A percentile compares a stretch with the other conserved stretches of the same genome.
Conservation (phyloP, 2,329 filamentous ascomycete species). For the Xylogone sp. region DNA sequence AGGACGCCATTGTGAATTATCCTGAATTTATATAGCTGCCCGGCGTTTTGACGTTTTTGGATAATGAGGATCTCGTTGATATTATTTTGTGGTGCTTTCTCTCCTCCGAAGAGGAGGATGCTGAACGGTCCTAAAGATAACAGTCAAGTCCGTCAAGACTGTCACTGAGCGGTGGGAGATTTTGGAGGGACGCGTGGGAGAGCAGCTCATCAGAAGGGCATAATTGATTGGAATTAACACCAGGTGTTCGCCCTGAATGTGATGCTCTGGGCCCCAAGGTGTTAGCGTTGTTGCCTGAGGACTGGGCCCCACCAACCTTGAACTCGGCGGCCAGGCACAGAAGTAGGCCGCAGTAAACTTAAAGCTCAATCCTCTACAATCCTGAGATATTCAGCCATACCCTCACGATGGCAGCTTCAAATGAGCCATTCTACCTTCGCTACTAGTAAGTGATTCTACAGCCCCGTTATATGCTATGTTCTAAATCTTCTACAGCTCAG, state of each 20-base stretch:
- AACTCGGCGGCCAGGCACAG: too few species aligned
- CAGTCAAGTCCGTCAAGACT: neutral
- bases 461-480: constrained; percentile 1
- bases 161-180: constrained; percentile 14
- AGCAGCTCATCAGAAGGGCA: constrained; percentile 24
- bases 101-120: neutral
- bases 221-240: constrained; percentile 1
- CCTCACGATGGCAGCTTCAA: constrained; percentile 37
- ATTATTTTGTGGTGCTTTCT: neutral
- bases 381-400: neutral
- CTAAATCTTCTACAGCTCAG: constrained; percentile 62
- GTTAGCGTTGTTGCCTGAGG: neutral
- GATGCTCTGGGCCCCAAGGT: neutral
- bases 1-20: constrained; percentile 73
- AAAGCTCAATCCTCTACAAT: neutral
- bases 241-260: neutral
- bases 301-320: neutral
- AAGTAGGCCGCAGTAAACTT: too few species aligned
- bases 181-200: constrained; percentile 11
- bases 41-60: neutral
- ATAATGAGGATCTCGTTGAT: neutral
- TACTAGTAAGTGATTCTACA: constrained; percentile 75
- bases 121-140: neutral
- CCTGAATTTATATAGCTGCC: neutral
- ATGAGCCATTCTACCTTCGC: constrained; percentile 84